phyloP scores from a whole-genome alignment of 2,329 filamentous ascomycete species.

The Stachybotrys chartarum region DNA sequence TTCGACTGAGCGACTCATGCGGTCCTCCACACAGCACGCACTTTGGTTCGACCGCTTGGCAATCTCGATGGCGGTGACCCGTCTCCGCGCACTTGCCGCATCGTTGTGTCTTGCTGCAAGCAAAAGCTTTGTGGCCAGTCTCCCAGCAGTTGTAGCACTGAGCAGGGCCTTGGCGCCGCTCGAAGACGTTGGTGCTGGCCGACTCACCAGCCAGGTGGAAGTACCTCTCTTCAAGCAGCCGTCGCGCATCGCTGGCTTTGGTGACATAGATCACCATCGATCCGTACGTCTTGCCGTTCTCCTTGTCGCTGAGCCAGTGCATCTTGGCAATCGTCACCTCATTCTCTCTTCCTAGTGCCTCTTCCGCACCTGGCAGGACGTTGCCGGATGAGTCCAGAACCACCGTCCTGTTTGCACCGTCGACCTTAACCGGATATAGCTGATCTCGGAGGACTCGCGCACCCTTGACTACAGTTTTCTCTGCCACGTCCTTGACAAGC shows the following conservation, averaged over 20 bases:
- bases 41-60: conserved; percentile 3
- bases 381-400: conserved; percentile 11
- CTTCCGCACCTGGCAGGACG: conserved; percentile 6
- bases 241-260: conserved; percentile 3
- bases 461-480: conserved; percentile 4
- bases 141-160: conserved; percentile 6
- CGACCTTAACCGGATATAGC: conserved; percentile 15
- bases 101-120: conserved; percentile 3
- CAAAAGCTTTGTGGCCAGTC: conserved; percentile 5
- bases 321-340: conserved; percentile 13
- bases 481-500: conserved; percentile 2
- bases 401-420: conserved; percentile 11
- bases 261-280: conserved; percentile 11
- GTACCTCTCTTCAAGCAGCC: conserved; percentile 3
- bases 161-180: background rate
- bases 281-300: conserved; percentile 10
- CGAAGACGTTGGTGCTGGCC: conserved; percentile 3
- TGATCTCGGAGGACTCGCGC: conserved; percentile 13
- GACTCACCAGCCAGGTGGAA: conserved; percentile 4
- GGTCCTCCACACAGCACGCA: conserved; percentile 2
- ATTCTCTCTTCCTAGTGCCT: conserved; percentile 13
- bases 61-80: conserved; percentile 3
- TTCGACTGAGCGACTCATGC: conserved; percentile 5
- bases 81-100: conserved; percentile 2
- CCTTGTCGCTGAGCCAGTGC: conserved; percentile 13